Conservation (phyloP, 305 asterid species). For the Fraxinus angustifolia region DNA sequence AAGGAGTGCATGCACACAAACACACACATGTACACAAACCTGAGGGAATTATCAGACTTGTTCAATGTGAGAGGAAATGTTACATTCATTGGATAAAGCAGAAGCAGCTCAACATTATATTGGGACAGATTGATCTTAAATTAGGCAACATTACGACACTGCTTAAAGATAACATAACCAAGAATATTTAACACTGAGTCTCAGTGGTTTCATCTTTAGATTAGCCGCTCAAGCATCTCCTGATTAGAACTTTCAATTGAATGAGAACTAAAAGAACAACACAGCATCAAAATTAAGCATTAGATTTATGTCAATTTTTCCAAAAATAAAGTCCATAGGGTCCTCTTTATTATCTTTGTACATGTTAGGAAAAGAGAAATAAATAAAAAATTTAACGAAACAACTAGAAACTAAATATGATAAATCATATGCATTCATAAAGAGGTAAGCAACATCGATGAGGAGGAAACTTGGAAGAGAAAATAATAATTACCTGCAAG, state of each 20-base stretch:
- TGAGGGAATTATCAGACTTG: not conserved
- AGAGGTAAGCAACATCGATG: not conserved
- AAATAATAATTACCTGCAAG: constrained; percentile 55
- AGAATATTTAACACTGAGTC: not conserved
- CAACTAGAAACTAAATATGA: not conserved
- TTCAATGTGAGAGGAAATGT: not conserved
- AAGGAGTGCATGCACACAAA: not conserved
- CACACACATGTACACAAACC: not conserved
- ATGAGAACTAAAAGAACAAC: not conserved
- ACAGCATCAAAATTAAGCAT: not conserved
- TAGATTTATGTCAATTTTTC: not conserved
- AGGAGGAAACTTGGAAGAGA: constrained; percentile 1
- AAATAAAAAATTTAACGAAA: not conserved
- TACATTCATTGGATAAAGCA: not conserved
- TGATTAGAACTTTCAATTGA: not conserved
- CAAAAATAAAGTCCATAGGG: not conserved
- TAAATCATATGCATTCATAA: not conserved
- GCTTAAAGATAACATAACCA: not conserved
- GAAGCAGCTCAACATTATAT: not conserved
- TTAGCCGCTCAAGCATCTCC: not conserved
- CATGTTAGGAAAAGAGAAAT: not conserved
- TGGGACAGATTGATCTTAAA: not conserved
- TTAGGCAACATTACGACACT: not conserved
- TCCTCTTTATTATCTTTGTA: not conserved
- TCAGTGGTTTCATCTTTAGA: not conserved